These are phyloP conservation scores for Arxiozyma slooffiae DNA, from an alignment of 1,139 yeast genomes.

Conservation along the genomic window DNA sequence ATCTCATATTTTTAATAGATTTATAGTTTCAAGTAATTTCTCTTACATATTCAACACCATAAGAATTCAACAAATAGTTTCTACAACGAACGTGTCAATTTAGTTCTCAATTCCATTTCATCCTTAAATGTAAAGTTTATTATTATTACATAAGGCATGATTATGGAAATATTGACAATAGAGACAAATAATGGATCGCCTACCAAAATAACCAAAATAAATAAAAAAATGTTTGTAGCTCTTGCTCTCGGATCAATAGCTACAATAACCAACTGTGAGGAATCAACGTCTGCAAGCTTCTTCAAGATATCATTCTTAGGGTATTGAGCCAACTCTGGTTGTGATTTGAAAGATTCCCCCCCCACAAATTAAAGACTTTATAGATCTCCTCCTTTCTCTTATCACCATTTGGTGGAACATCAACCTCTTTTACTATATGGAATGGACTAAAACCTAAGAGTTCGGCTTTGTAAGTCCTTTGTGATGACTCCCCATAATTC, in stretches of 20 bases:
- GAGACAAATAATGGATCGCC: neutral
- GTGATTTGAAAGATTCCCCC: neutral
- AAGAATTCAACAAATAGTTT: neutral
- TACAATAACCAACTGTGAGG: neutral
- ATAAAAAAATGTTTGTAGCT: neutral
- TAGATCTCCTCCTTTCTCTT: neutral
- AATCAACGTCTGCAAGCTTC: neutral
- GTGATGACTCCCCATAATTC: neutral
- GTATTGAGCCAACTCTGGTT: neutral
- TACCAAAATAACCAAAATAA: neutral
- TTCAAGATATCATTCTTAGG: neutral
- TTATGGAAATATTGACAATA: neutral
- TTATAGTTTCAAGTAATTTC: neutral
- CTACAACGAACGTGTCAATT: neutral
- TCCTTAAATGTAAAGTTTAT: neutral
- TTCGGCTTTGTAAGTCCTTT: neutral
- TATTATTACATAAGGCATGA: neutral
- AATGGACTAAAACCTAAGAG: neutral
- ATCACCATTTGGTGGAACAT: neutral
- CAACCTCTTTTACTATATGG: neutral
- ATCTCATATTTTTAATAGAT: neutral
- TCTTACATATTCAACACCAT: neutral
- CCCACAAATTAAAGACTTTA: neutral
- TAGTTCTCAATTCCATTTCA: neutral
- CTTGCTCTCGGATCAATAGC: neutral